Base-by-base conservation (phyloP, 116 monocot genomes). In the Posidonia oceanica region DNA sequence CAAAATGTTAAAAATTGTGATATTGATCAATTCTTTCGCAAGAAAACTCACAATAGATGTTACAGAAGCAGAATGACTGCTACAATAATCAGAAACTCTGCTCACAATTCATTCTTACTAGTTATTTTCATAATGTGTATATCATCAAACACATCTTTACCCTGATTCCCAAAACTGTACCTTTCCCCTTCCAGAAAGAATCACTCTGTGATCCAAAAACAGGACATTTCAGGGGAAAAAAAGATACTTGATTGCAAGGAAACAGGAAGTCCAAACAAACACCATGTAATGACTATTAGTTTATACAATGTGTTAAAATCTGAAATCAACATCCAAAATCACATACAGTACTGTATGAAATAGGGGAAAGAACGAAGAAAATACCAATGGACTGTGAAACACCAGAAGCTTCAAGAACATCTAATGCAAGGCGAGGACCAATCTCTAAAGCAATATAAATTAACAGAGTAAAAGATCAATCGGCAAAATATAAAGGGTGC, bases 321-420 rank as follows among this genome's bases (percentile, higher is more conserved):
- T 61, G 22, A 61, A 61, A 61, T 29, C 36, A 42, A n/a, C 11
- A 66, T 41, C n/a, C n/a, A 18, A 38, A 66, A 66, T 11, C n/a
- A 1, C 41, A 66, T 10, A 66, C 10, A 48, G 12, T 44, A 66
- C 7, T 10, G 16, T 42, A 18, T 40, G 17, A 41, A 66, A 65
- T 15, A 41, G 41, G 14, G 53, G 53, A 52, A 68, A 16, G 36
- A 55, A 10, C 5, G 38, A 29, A 29, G 56, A 76, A 74, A 16
- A 37, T 84, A 84, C 77, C 84, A 83, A 76, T 82, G 53, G 74
- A 74, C 7, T 72, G 76, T 56, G 78, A 67, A 72, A 5, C 40
- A 65, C 80, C 66, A 64, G 77, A 61, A 71, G 81, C 73, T 51
- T 83, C 77, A 63, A 71, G 70, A 76, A 58, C 54, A 66, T 77